Base-by-base conservation (phyloP, 495 filamentous ascomycete species). In the Penicillium pulvis region DNA sequence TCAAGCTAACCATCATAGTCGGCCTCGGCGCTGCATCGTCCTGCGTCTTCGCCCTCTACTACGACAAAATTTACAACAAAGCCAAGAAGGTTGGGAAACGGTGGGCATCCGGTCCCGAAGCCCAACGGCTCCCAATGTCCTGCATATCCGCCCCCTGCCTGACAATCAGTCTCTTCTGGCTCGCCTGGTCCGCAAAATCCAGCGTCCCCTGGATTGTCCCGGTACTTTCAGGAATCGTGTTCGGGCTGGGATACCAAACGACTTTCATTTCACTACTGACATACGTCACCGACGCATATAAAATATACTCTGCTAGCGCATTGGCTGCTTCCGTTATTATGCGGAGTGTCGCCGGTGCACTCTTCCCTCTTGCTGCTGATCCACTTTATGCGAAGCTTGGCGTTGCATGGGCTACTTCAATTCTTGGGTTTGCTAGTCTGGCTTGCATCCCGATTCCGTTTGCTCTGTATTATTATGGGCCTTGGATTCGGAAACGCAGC, bases 231-330 rank as follows among this genome's bases (percentile, higher is more conserved):
- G 88, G 87, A 0, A 63, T 91, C 10, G 72, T 85, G 2, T 92
- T 91, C 60, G 90, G 90, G 17, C 75, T 86, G 31, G 89, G 86
- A 8, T 91, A 87, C 67, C 74, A 84, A 9, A 74, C 84, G 17
- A 82, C 86, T 17, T 91, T 90, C 68, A 85, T 86, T 43, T 83
- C 85, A 0, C 80, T 88, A 26, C 71, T 92, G 10, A 93, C 90
- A 59, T 93, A 92, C 57, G 76, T 92, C 44, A 86, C 87, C 11
- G 90, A 93, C 64, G 88, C 88, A 10, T 92, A 93, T 70, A 82
- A 83, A 51, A 82, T 87, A 52, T 91, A 85, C 36, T 76, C 90
- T 1, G 89, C 89, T 4, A 83, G 79, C 19, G 90, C 89, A 2
- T 77, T 89, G 62, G 87, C 90, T 0, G 87, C 87, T 0, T 81